A percentile compares a stretch with the other conserved stretches of the same genome.
Conservation (phyloP, 2,329 filamentous ascomycete species). For the Ilyonectria destructans region DNA sequence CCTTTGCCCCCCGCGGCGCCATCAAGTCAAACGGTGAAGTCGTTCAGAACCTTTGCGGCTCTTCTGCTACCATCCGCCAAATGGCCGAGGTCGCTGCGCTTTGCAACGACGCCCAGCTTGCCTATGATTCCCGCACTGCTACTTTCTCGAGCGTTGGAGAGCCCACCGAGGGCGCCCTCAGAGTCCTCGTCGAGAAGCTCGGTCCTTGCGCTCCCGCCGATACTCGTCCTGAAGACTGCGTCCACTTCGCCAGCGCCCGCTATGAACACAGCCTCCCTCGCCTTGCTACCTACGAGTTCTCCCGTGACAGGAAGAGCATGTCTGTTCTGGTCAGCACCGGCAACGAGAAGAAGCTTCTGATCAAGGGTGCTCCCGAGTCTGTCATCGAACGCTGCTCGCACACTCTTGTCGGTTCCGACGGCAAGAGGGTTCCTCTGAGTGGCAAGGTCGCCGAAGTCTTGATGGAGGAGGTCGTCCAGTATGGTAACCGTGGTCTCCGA, state of each 20-base stretch:
- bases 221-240: constrained; percentile 72
- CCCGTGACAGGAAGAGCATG: constrained; percentile 98
- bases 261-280: constrained; percentile 85
- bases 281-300: constrained; percentile 95
- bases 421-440: constrained; percentile 82
- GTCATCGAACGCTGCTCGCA: constrained; percentile 94
- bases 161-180: constrained; percentile 93
- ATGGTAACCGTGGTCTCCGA: constrained; percentile 92
- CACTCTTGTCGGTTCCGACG: constrained; percentile 82
- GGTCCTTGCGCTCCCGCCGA: constrained; percentile 80
- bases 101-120: constrained; percentile 90
- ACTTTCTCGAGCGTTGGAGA: constrained; percentile 90
- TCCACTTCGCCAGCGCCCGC: constrained; percentile 87
- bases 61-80: constrained; percentile 84
- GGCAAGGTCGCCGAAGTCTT: constrained; percentile 80
- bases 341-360: constrained; percentile 83
- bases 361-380: constrained; percentile 97
- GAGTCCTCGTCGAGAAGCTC: constrained; percentile 94
- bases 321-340: constrained; percentile 88
- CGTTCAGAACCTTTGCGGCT: constrained; percentile 77
- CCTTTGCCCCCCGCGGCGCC: constrained; percentile 87
- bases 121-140: constrained; percentile 83
- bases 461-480: constrained; percentile 86
- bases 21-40: constrained; percentile 79
- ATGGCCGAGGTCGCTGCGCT: constrained; percentile 82